Evolutionary conservation across 2,329 filamentous ascomycete species (phyloP).

Genomic region (Fusarium lyarnte): DNA sequence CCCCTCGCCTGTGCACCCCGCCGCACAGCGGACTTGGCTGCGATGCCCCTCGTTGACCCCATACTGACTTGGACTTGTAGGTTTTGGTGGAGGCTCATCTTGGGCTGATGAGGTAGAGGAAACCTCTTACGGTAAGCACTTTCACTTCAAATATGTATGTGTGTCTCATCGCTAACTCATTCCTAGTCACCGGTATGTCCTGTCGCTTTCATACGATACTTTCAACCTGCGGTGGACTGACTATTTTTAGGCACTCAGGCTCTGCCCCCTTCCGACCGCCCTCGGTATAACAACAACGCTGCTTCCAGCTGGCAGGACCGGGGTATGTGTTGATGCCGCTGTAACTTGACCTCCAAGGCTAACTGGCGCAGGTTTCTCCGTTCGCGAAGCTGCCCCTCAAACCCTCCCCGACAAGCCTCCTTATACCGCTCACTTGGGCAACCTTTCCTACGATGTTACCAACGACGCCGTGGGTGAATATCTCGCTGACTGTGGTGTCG

Average conservation of each 20-base stretch:
- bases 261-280: constrained; percentile 61
- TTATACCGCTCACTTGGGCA: constrained; percentile 95
- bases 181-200: constrained; percentile 51
- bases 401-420: constrained; percentile 88
- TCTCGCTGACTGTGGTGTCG: constrained; percentile 84
- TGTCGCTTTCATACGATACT: constrained; percentile 7
- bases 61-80: constrained; percentile 47
- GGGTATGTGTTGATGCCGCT: constrained; percentile 47
- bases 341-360: constrained; percentile 21
- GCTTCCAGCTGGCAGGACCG: constrained; percentile 56
- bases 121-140: constrained; percentile 71
- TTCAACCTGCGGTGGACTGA: constrained; percentile 38
- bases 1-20: constrained; percentile 44
- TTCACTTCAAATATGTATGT: constrained; percentile 3
- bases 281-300: constrained; percentile 46
- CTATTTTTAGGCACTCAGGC: constrained; percentile 62
- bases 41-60: constrained; percentile 32
- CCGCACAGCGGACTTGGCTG: constrained; percentile 33
- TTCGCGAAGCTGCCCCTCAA: constrained; percentile 78
- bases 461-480: constrained; percentile 85
- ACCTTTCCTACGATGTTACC: constrained; percentile 94
- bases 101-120: constrained; percentile 99
- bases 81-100: constrained; percentile 78
- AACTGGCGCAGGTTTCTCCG: constrained; percentile 60
- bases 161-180: constrained; percentile 44